Evolutionary conservation across 805 yeast species (phyloP).

Genomic region (Saccharomyces jurei): DNA sequence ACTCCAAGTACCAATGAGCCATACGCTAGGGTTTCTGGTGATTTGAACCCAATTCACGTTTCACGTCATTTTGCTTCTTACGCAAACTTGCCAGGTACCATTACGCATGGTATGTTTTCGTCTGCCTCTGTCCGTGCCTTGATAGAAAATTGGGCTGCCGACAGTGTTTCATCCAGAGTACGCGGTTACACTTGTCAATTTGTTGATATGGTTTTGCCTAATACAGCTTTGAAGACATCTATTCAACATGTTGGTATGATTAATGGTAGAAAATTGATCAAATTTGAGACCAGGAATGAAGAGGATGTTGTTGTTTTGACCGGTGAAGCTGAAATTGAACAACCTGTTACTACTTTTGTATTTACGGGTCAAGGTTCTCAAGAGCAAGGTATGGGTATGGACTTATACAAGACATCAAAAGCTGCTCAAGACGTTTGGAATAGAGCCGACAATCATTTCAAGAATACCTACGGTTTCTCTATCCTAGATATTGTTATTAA

Average conservation of each 20-base stretch:
- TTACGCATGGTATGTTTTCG: conserved; percentile 98
- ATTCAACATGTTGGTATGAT: conserved; percentile 98
- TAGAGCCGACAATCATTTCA: conserved; percentile 89
- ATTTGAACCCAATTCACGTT: conserved; percentile 96
- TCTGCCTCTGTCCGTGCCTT: conserved; percentile 90
- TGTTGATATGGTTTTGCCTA: conserved; percentile 96
- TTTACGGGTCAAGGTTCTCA: conserved; percentile 99
- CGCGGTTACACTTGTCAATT: conserved; percentile 87
- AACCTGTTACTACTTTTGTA: conserved; percentile 92
- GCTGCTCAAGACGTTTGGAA: conserved; percentile 97
- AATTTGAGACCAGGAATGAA: conserved; percentile 79
- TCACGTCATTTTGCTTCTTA: conserved; percentile 89
- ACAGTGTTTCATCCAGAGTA: conserved; percentile 90
- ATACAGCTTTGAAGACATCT: conserved; percentile 76
- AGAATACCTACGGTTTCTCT: conserved; percentile 92
- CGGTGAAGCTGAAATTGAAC: conserved; percentile 98
- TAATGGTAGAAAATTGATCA: conserved; percentile 94
- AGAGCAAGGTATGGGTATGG: conserved; percentile 99
- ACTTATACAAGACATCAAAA: conserved; percentile 77
- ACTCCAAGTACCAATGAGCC: conserved; percentile 96
- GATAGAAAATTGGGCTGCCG: conserved; percentile 98
- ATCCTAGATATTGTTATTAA: conserved; percentile 89
- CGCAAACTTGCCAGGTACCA: conserved; percentile 92
- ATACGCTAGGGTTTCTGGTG: conserved; percentile 95
- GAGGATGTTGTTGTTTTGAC: conserved; percentile 74